Conservation (phyloP, 208 protist species). For the Leishmania major region DNA sequence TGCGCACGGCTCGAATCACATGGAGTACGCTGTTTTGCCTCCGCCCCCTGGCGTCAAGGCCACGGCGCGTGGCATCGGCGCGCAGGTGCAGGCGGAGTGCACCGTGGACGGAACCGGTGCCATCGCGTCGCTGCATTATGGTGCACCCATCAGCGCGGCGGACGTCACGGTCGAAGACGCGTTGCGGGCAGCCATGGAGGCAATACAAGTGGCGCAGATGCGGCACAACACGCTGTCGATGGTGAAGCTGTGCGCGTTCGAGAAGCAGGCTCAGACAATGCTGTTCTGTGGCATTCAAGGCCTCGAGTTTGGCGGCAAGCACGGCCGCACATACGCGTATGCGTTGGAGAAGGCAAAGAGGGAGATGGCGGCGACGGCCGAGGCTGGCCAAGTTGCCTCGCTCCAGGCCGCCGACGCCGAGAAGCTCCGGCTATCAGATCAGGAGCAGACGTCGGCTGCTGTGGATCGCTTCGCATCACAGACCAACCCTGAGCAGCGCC, state of each 20-base stretch:
- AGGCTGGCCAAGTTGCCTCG: constrained; percentile 39
- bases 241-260: constrained; percentile 53
- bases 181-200: constrained; percentile 48
- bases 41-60: constrained; percentile 15
- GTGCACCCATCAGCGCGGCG: constrained; percentile 32
- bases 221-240: constrained; percentile 72
- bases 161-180: constrained; percentile 59
- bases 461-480: constrained; percentile 85
- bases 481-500: constrained; percentile 86
- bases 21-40: constrained; percentile 22
- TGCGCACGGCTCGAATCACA: constrained; percentile 41
- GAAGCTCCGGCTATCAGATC: constrained; percentile 54
- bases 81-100: constrained; percentile 48
- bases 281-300: constrained; percentile 72
- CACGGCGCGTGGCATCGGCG: neutral
- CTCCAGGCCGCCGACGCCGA: constrained; percentile 46
- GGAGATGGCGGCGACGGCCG: constrained; percentile 48
- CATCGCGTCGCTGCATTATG: constrained; percentile 40
- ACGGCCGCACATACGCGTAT: constrained; percentile 85
- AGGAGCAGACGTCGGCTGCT: constrained; percentile 20
- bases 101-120: constrained; percentile 77
- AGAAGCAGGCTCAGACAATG: constrained; percentile 73
- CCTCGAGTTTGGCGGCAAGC: constrained; percentile 81
- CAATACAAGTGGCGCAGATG: constrained; percentile 65
- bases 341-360: constrained; percentile 78